Evolutionary conservation across 495 filamentous ascomycete genomes (phyloP).

Genomic region (Tuber magnatum): DNA sequence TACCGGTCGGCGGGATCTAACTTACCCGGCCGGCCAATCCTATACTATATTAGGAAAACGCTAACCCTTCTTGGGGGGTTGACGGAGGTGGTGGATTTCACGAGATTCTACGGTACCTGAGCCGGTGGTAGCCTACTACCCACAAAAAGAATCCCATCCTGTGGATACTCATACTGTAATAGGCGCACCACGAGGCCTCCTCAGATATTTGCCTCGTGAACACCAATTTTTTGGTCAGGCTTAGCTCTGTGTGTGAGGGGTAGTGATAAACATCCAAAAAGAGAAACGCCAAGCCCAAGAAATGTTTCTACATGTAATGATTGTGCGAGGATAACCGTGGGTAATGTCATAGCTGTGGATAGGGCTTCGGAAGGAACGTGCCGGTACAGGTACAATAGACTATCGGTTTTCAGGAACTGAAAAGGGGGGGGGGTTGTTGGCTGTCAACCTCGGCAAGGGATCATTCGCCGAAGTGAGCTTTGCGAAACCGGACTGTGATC

Average conservation of each 20-base stretch:
- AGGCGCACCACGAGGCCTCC: background rate
- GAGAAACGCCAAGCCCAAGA: background rate
- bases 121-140: no score
- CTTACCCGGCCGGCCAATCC: no score
- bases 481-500: no score
- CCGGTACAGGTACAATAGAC: no score
- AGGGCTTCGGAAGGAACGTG: background rate
- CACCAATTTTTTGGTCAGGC: background rate
- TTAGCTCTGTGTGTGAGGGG: background rate
- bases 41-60: no score
- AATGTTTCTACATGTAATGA: background rate
- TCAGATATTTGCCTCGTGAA: background rate
- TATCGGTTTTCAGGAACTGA: background rate
- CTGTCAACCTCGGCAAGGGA: background rate
- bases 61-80: no score
- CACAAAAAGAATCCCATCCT: background rate
- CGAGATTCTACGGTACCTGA: no score
- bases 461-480: no score
- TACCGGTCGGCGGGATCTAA: no score
- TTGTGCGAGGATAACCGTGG: background rate
- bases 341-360: background rate
- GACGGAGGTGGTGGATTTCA: no score
- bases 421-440: background rate
- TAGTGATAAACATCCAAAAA: background rate
- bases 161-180: background rate